Conservation (phyloP, 2,329 filamentous ascomycete genomes). For the Curvularia spicifera region DNA sequence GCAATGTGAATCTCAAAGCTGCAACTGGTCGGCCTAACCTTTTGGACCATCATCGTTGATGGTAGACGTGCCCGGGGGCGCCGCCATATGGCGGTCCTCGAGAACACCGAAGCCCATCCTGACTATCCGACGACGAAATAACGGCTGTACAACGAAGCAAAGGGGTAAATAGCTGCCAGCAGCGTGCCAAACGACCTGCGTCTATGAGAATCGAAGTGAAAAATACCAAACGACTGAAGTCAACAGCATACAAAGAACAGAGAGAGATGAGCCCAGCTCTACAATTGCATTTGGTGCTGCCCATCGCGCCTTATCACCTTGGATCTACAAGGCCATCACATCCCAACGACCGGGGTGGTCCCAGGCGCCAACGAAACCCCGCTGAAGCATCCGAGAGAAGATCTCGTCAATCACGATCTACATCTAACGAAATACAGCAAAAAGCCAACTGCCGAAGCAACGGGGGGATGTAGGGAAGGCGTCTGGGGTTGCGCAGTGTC, state of each 20-base stretch:
- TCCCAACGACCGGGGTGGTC: slow-evolving; percentile 5
- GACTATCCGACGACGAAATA: background rate
- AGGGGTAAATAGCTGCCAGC: slow-evolving; percentile 33
- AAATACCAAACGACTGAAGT: background rate
- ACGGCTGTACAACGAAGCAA: background rate
- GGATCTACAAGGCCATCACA: slow-evolving; percentile 2
- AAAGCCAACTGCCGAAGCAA: slow-evolving; percentile 7
- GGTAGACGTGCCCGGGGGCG: slow-evolving; percentile 41
- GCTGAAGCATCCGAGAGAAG: slow-evolving; percentile 16
- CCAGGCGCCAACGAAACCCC: slow-evolving; percentile 17
- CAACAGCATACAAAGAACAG: background rate
- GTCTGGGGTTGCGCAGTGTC: slow-evolving; percentile 4
- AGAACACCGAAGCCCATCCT: slow-evolving; percentile 44
- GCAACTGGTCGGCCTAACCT: slow-evolving; percentile 9
- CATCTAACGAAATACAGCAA: background rate
- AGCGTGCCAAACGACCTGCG: slow-evolving; percentile 20
- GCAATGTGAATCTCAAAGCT: background rate
- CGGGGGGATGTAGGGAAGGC: background rate
- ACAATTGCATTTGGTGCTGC: background rate
- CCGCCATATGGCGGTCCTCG: slow-evolving; percentile 39
- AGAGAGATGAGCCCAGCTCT: slow-evolving; percentile 16
- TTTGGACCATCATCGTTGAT: slow-evolving; percentile 26
- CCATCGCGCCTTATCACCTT: slow-evolving; percentile 13
- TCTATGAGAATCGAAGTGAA: slow-evolving; percentile 1
- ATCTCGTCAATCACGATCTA: slow-evolving; percentile 2